Conservation (phyloP, 306 rosid genomes). For the Sicyos baderoa region DNA sequence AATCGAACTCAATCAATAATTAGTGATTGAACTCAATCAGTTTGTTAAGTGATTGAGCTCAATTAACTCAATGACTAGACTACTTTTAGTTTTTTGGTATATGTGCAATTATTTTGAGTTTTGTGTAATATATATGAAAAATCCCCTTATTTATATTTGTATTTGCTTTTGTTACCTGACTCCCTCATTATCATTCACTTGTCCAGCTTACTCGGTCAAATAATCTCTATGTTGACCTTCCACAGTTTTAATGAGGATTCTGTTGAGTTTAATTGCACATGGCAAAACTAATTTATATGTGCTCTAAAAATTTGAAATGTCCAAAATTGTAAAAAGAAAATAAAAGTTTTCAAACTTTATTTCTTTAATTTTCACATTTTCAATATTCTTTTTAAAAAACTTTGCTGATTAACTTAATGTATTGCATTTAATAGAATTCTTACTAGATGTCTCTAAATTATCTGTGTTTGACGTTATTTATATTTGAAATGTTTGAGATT, state of each 20-base stretch:
- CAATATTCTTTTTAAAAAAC: too few relatives aligned
- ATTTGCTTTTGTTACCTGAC: neutral
- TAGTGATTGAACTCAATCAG: too few relatives aligned
- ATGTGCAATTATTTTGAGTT: too few relatives aligned
- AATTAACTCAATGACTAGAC: too few relatives aligned
- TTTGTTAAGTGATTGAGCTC: too few relatives aligned
- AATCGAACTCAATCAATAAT: too few relatives aligned
- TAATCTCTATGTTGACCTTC: neutral
- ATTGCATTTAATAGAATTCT: neutral
- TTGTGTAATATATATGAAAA: too few relatives aligned
- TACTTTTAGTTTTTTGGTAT: too few relatives aligned
- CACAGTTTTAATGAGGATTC: constrained; percentile 9
- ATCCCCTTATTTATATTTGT: neutral
- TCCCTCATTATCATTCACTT: constrained; percentile 7
- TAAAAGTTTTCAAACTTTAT: neutral
- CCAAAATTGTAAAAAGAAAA: neutral
- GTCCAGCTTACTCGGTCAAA: neutral
- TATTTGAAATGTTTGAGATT: too few relatives aligned
- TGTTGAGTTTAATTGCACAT: constrained; percentile 8
- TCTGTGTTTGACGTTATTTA: too few relatives aligned
- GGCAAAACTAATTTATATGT: neutral
- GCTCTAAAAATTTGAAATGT: neutral
- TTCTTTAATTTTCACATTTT: neutral
- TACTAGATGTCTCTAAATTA: too few relatives aligned
- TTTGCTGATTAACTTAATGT: neutral